Percentiles rank a stretch among this genome's conserved stretches.
Conservation (phyloP, 2,329 filamentous ascomycete species). For the Curvularia eragrostidis region DNA sequence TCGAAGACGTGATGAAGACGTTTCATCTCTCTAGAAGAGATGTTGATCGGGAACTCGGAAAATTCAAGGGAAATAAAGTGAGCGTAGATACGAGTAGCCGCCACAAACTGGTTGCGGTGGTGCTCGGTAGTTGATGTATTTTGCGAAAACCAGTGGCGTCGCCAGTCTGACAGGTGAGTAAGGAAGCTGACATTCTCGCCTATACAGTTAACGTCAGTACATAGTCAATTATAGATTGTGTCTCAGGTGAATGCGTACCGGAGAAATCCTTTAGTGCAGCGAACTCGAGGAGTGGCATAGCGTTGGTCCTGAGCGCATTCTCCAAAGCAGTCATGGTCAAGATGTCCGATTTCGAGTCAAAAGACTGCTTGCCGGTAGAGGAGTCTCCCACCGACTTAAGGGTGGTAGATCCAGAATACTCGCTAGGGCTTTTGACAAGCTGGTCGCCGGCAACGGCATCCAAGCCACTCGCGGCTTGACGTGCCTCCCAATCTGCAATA, state of each 20-base stretch:
- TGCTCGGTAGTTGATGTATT: slow-evolving; percentile 31
- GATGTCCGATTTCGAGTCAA: slow-evolving; percentile 42
- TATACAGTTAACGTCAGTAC: slow-evolving; percentile 11
- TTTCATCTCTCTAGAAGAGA: slow-evolving; percentile 40
- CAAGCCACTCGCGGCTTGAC: slow-evolving; percentile 24
- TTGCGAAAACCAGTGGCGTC: slow-evolving; percentile 37
- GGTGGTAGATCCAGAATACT: slow-evolving; percentile 29
- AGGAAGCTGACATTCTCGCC: slow-evolving; percentile 48
- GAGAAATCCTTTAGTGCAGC: slow-evolving; percentile 45
- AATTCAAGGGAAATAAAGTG: slow-evolving; percentile 44
- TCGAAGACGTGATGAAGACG: slow-evolving; percentile 38
- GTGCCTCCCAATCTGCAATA: slow-evolving; percentile 43
- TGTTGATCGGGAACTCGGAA: slow-evolving; percentile 48
- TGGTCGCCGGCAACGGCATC: slow-evolving; percentile 13
- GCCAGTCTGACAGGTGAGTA: slow-evolving; percentile 44
- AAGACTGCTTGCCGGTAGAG: slow-evolving; percentile 23
- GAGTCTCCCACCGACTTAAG: slow-evolving; percentile 19
- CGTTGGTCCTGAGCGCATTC: slow-evolving; percentile 40
- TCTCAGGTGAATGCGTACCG: neutral
- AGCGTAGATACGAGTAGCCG: slow-evolving; percentile 43
- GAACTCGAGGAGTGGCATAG: slow-evolving; percentile 42
- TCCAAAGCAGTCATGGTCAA: slow-evolving; percentile 46
- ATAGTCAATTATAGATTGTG: neutral
- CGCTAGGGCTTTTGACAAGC: slow-evolving; percentile 23
- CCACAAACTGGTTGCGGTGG: slow-evolving; percentile 37